Evolutionary conservation across 495 filamentous ascomycete genomes (phyloP).

Genomic region (Trichoderma reesei): DNA sequence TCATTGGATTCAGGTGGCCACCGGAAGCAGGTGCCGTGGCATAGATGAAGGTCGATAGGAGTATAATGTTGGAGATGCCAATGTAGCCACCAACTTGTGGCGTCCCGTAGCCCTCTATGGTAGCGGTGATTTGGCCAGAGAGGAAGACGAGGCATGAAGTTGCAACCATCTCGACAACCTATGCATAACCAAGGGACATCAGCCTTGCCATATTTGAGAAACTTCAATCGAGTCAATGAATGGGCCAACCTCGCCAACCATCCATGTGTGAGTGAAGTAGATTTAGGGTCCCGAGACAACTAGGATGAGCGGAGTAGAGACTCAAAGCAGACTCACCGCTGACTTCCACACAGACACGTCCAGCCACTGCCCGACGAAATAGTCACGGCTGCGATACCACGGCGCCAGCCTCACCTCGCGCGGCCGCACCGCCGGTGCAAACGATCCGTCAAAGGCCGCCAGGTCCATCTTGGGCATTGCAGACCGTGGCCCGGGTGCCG

Average conservation of each 20-base stretch:
- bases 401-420: background rate
- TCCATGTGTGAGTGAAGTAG: too few relatives aligned
- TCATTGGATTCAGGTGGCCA: slow-evolving; percentile 43
- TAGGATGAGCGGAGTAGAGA: too few relatives aligned
- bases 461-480: background rate
- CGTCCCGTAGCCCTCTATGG: slow-evolving; percentile 22
- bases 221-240: too few relatives aligned
- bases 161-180: slow-evolving; percentile 24
- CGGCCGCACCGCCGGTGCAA: slow-evolving; percentile 7
- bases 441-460: slow-evolving; percentile 8
- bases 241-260: too few relatives aligned
- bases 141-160: slow-evolving; percentile 19
- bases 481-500: background rate
- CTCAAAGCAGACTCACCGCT: slow-evolving; percentile 10
- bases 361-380: slow-evolving; percentile 2
- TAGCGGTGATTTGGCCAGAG: slow-evolving; percentile 22
- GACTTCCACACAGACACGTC: slow-evolving; percentile 15
- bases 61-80: slow-evolving; percentile 36
- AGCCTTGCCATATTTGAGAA: background rate
- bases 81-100: slow-evolving; percentile 22
- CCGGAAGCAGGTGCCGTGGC: slow-evolving; percentile 40
- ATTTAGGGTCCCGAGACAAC: too few relatives aligned
- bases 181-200: background rate
- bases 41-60: slow-evolving; percentile 42
- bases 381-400: slow-evolving; percentile 8